phyloP scores from a whole-genome alignment of 768 basidiomycete species.

The Boletellus ananas region DNA sequence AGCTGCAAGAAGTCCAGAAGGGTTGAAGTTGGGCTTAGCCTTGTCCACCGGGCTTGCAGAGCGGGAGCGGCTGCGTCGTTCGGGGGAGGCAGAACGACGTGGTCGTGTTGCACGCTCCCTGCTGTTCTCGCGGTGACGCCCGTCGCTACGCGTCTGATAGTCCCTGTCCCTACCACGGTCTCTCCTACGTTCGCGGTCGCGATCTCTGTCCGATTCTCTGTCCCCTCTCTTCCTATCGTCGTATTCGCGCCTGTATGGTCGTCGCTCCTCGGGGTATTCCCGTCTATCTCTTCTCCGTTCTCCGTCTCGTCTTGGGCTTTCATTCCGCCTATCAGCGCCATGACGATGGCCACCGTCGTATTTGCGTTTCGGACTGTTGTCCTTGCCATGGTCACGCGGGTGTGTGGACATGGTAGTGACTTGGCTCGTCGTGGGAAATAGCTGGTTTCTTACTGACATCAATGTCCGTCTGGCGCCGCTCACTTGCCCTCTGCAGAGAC shows the following conservation, averaged over 20 bases:
- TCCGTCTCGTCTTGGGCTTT: slow-evolving; percentile 19
- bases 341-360: slow-evolving; percentile 17
- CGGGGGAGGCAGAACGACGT: slow-evolving; percentile 59
- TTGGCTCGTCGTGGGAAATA: slow-evolving; percentile 17
- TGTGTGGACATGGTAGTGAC: slow-evolving; percentile 12
- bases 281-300: slow-evolving; percentile 19
- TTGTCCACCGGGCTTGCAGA: slow-evolving; percentile 51
- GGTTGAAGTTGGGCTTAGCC: slow-evolving; percentile 84
- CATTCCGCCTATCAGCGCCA: slow-evolving; percentile 10
- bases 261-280: slow-evolving; percentile 15
- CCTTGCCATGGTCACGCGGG: slow-evolving; percentile 14
- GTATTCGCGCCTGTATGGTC: slow-evolving; percentile 18
- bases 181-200: slow-evolving; percentile 13
- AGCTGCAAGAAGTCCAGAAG: slow-evolving; percentile 89
- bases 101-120: slow-evolving; percentile 31
- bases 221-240: slow-evolving; percentile 16
- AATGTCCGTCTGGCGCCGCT: slow-evolving; percentile 14
- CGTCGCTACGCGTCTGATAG: slow-evolving; percentile 30
- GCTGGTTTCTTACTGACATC: background rate
- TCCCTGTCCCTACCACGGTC: slow-evolving; percentile 38
- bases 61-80: slow-evolving; percentile 37
- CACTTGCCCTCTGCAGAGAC: slow-evolving; percentile 7
- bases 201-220: slow-evolving; percentile 11
- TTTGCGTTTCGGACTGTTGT: slow-evolving; percentile 10
- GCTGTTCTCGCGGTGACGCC: slow-evolving; percentile 21